A percentile compares a stretch with the other conserved stretches of the same genome.
phyloP scores from a whole-genome alignment of 805 yeast genomes.

The Ogataea neopini region DNA sequence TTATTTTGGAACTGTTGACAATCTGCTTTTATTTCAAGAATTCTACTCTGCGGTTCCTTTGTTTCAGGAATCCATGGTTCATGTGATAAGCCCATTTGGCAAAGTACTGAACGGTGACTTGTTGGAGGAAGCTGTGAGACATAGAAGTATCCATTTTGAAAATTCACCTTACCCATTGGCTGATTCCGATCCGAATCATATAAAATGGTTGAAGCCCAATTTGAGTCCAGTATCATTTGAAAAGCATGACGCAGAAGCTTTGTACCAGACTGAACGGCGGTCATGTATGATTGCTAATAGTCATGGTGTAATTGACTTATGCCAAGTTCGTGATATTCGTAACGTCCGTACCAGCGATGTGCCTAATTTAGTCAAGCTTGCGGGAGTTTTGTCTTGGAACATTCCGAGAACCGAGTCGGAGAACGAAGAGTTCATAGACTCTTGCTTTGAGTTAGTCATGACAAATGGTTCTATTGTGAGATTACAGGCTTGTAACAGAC shows the following conservation, averaged over 20 bases:
- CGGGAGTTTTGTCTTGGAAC: conserved; percentile 36
- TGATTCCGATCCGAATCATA: conserved; percentile 47
- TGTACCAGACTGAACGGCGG: conserved; percentile 66
- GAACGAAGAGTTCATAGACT: conserved; percentile 37
- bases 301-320: conserved; percentile 61
- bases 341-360: conserved; percentile 32
- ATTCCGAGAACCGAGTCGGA: conserved; percentile 17
- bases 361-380: conserved; percentile 29
- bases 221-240: conserved; percentile 42
- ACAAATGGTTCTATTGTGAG: conserved; percentile 46
- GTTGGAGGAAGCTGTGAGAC: conserved; percentile 20
- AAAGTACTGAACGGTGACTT: conserved; percentile 30
- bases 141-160: conserved; percentile 42
- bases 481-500: conserved; percentile 55
- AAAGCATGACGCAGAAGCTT: conserved; percentile 54
- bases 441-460: conserved; percentile 54
- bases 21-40: conserved; percentile 58
- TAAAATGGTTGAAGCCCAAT: conserved; percentile 59
- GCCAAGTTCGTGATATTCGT: conserved; percentile 44
- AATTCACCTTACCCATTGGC: conserved; percentile 58
- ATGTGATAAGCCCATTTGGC: conserved; percentile 38
- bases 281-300: conserved; percentile 56
- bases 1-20: conserved; percentile 65
- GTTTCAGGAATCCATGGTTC: conserved; percentile 28
- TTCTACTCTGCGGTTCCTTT: conserved; percentile 65